phyloP scores from a whole-genome alignment of 805 yeast genomes.

The Scheffersomyces spartinae region DNA sequence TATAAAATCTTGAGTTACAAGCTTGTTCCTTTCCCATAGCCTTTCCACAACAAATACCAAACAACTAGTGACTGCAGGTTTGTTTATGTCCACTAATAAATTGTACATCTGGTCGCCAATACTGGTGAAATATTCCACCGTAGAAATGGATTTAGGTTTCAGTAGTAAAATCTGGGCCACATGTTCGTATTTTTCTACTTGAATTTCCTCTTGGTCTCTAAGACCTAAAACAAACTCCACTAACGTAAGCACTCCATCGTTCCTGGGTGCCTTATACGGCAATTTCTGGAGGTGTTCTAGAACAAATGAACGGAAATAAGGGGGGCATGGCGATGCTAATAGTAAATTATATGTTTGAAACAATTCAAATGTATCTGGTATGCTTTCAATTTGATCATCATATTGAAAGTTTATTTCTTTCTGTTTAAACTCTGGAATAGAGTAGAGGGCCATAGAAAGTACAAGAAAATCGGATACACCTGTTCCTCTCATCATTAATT shows the following conservation, averaged over 20 bases:
- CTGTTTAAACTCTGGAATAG: constrained; percentile 16
- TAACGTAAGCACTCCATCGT: constrained; percentile 61
- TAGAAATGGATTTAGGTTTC: constrained; percentile 42
- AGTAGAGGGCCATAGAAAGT: constrained; percentile 31
- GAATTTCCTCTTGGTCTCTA: constrained; percentile 60
- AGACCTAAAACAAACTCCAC: constrained; percentile 71
- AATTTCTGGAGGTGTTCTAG: constrained; percentile 39
- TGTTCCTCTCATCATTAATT: constrained; percentile 49
- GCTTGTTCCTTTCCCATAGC: constrained; percentile 37
- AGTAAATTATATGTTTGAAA: constrained; percentile 50
- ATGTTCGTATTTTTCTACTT: constrained; percentile 52
- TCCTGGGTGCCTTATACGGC: constrained; percentile 37
- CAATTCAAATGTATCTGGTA: constrained; percentile 59
- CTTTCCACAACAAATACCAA: constrained; percentile 42
- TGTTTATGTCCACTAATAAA: constrained; percentile 44
- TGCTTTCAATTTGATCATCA: constrained; percentile 18
- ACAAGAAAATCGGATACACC: constrained; percentile 53
- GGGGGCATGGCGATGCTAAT: constrained; percentile 36
- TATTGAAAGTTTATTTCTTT: constrained; percentile 12
- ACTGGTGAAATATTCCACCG: constrained; percentile 40
- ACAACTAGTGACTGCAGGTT: constrained; percentile 48
- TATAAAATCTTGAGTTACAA: constrained; percentile 48
- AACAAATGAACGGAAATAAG: constrained; percentile 35
- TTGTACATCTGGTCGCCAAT: constrained; percentile 56
- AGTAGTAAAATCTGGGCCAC: constrained; percentile 55